Evolutionary conservation across 192 early-diverging fungal genomes (phyloP).

Genomic region (Rhizophagus sp.): DNA sequence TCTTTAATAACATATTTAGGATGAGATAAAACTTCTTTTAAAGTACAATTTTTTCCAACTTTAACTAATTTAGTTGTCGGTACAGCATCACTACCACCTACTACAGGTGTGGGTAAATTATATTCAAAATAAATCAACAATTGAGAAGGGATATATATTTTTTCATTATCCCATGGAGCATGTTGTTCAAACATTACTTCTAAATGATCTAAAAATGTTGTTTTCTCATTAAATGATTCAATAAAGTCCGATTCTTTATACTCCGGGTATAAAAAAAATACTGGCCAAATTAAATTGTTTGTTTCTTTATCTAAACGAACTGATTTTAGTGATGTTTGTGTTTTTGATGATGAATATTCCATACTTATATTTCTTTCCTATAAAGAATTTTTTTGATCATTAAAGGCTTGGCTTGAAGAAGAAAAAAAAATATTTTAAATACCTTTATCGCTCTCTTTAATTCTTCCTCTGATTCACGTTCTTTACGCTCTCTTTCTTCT

Average conservation of each 20-base stretch:
- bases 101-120: constrained; percentile 40
- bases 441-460: constrained; percentile 56
- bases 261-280: constrained; percentile 95
- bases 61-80: constrained; percentile 54
- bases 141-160: constrained; percentile 66
- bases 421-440: neutral
- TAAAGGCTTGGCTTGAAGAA: neutral
- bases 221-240: constrained; percentile 77
- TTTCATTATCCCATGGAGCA: constrained; percentile 80
- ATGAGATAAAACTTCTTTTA: constrained; percentile 65
- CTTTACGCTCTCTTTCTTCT: constrained; percentile 48
- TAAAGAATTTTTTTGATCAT: constrained; percentile 20
- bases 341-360: constrained; percentile 40
- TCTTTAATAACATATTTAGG: constrained; percentile 76
- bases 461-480: constrained; percentile 51
- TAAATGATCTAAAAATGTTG: constrained; percentile 83
- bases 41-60: constrained; percentile 57
- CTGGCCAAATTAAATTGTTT: constrained; percentile 72
- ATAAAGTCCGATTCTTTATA: constrained; percentile 88
- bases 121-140: constrained; percentile 85
- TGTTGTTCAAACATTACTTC: constrained; percentile 76
- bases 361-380: constrained; percentile 50
- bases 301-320: constrained; percentile 58
- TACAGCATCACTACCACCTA: constrained; percentile 1
- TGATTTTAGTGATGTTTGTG: constrained; percentile 47